Percentiles rank a stretch among this genome's conserved stretches.
These are phyloP conservation scores for Debaryomyces subglobosus DNA, from an alignment of 1,139 yeast species.

Conservation along the genomic window DNA sequence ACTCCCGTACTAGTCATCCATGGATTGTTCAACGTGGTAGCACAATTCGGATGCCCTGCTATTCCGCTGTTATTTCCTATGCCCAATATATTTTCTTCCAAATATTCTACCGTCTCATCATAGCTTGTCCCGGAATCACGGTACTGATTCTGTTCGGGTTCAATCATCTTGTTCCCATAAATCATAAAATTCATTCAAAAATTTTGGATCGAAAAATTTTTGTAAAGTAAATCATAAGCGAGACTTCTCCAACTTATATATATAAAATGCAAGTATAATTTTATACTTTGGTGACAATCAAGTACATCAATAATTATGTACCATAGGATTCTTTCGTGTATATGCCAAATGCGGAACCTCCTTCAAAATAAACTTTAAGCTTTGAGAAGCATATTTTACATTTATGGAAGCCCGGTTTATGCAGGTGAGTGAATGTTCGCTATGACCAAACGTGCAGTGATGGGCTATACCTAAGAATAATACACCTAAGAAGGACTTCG, in stretches of 20 bases:
- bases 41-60: not conserved
- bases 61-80: not conserved
- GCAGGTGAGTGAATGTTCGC: not conserved
- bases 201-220: not conserved
- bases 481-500: not conserved
- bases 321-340: not conserved
- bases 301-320: not conserved
- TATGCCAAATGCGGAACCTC: not conserved
- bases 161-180: not conserved
- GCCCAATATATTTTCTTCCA: not conserved
- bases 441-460: not conserved
- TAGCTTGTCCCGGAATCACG: not conserved
- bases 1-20: not conserved
- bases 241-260: not conserved
- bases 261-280: not conserved
- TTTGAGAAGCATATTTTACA: not conserved
- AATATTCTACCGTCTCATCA: not conserved
- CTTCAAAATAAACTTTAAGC: not conserved
- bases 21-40: not conserved
- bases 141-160: constrained; percentile 1
- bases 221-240: not conserved
- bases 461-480: not conserved
- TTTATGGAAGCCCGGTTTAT: not conserved
- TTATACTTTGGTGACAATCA: not conserved
- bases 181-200: not conserved